Evolutionary conservation across 192 early-diverging fungal species (phyloP), one percentile per base, ranked within the genome.

Genomic region (Cladochytrium replicatum): DNA sequence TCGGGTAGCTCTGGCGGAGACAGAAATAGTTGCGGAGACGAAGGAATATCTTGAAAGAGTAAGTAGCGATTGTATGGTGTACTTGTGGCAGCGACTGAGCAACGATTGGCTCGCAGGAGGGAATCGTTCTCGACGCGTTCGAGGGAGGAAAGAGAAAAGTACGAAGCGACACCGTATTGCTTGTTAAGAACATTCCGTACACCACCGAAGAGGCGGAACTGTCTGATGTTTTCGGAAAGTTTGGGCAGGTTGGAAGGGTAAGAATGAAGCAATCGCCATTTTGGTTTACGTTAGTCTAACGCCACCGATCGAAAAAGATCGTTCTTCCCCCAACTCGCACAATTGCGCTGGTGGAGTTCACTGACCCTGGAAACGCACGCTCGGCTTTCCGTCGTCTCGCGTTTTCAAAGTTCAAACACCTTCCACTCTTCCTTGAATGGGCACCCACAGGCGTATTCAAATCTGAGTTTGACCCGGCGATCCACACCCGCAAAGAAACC

Each of bases 141-240:
- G 76, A 63, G 26, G 26, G 30, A 11, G 44, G 50, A 21, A 56
- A 61, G 41, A 68, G 74, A 52, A 81, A 81, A 46, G 78, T 84
- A 32, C 82, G 89, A 37, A 87, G 85, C 56, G 86, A 89, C 25
- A 91, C 87, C 24, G 82, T 93, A 2, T 86, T 99, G 27, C 62
- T 99, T 28, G 89, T 94, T 43, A 99, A 99, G 68, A 99, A 99
- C 63, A 88, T 99, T 29, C 83, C 91, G 2, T 83, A 67, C 45
- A 73, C 72, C 46, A 85, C 87, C 11, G 81, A 76, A 9, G 85
- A 91, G 50, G 83, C 86, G 8, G 91, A 96, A 44, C 58, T 99
- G 22, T 66, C 67, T 13, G 61, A 77, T 11, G 51, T 93, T 32
- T 99, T 94, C 75, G 87, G 78, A 29, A 82, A 81, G 41, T 84